These are phyloP conservation scores for Ceratocystis smalleyi DNA, from an alignment of 2,329 filamentous ascomycete genomes.

Conservation along the genomic window DNA sequence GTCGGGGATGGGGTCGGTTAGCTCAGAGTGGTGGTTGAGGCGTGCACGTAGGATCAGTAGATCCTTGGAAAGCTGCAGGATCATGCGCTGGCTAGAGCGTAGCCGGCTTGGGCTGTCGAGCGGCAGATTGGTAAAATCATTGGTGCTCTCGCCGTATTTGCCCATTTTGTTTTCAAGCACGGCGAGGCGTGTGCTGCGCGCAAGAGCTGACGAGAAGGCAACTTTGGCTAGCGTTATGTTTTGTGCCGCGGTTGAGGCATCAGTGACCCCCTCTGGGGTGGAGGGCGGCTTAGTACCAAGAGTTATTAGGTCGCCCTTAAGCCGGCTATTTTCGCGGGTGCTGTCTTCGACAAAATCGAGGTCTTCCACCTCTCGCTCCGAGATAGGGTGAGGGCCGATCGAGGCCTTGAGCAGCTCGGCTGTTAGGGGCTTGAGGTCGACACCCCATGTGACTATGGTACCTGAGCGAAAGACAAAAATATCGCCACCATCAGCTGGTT, in stretches of 20 bases:
- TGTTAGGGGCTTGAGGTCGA: constrained; percentile 62
- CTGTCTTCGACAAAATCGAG: constrained; percentile 72
- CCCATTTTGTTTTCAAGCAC: constrained; percentile 73
- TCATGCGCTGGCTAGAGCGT: constrained; percentile 48
- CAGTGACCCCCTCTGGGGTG: constrained; percentile 19
- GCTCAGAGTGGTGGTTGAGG: constrained; percentile 89
- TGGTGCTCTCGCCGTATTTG: constrained; percentile 75
- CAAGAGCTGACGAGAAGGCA: constrained; percentile 87
- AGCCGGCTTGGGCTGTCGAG: constrained; percentile 46
- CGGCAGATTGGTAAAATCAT: constrained; percentile 56
- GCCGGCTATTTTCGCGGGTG: constrained; percentile 53
- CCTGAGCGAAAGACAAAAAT: constrained; percentile 93
- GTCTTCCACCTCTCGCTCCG: constrained; percentile 69
- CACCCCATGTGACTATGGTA: constrained; percentile 81
- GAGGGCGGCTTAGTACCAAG: constrained; percentile 57
- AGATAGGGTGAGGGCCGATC: constrained; percentile 51
- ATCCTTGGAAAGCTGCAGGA: constrained; percentile 86
- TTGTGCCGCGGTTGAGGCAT: constrained; percentile 27
- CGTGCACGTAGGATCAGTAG: constrained; percentile 78
- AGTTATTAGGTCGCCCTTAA: constrained; percentile 78
- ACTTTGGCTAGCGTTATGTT: constrained; percentile 74
- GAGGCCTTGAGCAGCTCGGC: constrained; percentile 61
- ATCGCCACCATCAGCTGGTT: constrained; percentile 54
- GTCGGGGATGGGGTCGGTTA: constrained; percentile 88
- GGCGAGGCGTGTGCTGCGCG: constrained; percentile 82